These are phyloP conservation scores for Aspergillus baeticus DNA, from an alignment of 495 filamentous ascomycete species.

Conservation along the genomic window DNA sequence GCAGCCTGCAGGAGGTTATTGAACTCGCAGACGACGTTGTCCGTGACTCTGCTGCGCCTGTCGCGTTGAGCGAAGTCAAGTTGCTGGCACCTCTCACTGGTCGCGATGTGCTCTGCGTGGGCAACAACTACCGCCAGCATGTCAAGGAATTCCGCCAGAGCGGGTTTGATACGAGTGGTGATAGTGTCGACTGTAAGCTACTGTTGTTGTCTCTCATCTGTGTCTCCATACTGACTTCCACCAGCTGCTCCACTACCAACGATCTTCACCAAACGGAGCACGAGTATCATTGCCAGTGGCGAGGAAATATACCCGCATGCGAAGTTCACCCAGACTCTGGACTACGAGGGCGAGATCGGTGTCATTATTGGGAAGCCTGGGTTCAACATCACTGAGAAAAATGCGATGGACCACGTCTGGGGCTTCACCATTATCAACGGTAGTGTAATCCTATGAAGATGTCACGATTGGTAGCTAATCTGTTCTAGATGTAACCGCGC, in stretches of 20 bases:
- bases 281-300: slow-evolving; percentile 49
- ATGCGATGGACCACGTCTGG: slow-evolving; percentile 54
- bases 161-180: slow-evolving; percentile 52
- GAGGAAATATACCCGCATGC: slow-evolving; percentile 47
- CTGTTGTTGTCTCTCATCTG: not conserved
- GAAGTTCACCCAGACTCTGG: slow-evolving; percentile 48
- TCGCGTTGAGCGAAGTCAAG: slow-evolving; percentile 37
- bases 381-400: slow-evolving; percentile 40
- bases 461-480: not conserved
- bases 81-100: slow-evolving; percentile 47
- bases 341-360: slow-evolving; percentile 59
- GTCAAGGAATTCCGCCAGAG: slow-evolving; percentile 48
- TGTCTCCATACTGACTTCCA: not conserved
- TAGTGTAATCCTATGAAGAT: not conserved
- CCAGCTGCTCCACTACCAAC: slow-evolving; percentile 39
- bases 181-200: slow-evolving; percentile 23
- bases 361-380: slow-evolving; percentile 54
- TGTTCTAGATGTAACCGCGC: slow-evolving; percentile 47
- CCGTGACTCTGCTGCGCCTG: slow-evolving; percentile 18
- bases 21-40: slow-evolving; percentile 7
- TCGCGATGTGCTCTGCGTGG: slow-evolving; percentile 53
- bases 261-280: slow-evolving; percentile 56
- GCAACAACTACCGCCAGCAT: slow-evolving; percentile 57
- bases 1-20: slow-evolving; percentile 51
- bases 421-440: slow-evolving; percentile 57